These are phyloP conservation scores for Tremella mesenterica DNA, from an alignment of 768 basidiomycete genomes.

Conservation along the genomic window DNA sequence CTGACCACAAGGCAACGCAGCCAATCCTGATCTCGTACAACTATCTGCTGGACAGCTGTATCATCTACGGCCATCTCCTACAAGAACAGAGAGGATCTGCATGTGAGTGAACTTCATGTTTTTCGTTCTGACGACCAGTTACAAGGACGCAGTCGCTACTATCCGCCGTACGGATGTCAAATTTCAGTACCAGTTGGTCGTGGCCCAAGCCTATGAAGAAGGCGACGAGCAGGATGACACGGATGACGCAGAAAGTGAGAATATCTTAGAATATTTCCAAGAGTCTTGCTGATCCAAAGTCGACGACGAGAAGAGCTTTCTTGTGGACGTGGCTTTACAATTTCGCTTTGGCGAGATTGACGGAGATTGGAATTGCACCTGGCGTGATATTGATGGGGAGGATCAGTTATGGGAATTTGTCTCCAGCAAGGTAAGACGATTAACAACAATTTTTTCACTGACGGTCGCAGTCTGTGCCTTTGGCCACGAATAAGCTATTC, in stretches of 20 bases:
- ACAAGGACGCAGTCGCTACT: slow-evolving; percentile 89
- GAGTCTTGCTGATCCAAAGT: slow-evolving; percentile 49
- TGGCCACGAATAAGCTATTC: slow-evolving; percentile 74
- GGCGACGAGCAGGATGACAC: slow-evolving; percentile 71
- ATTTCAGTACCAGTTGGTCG: slow-evolving; percentile 72
- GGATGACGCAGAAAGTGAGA: slow-evolving; percentile 58
- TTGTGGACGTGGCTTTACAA: slow-evolving; percentile 81
- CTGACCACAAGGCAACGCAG: slow-evolving; percentile 65
- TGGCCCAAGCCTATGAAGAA: slow-evolving; percentile 94
- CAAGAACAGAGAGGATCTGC: slow-evolving; percentile 81
- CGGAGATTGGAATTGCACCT: slow-evolving; percentile 72
- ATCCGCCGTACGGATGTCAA: slow-evolving; percentile 69
- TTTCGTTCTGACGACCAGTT: slow-evolving; percentile 51
- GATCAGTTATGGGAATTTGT: slow-evolving; percentile 94
- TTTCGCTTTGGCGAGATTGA: slow-evolving; percentile 64
- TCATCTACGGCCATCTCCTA: slow-evolving; percentile 82
- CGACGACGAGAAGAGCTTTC: slow-evolving; percentile 85
- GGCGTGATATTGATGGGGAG: slow-evolving; percentile 80
- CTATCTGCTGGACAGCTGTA: slow-evolving; percentile 84
- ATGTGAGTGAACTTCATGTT: slow-evolving; percentile 88
- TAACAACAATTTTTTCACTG: background rate
- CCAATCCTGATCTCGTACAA: slow-evolving; percentile 89
- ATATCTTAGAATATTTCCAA: slow-evolving; percentile 27
- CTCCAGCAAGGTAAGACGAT: slow-evolving; percentile 38
- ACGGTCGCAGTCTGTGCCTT: slow-evolving; percentile 52